Evolutionary conservation across 371 early-diverging fungal genomes (phyloP).

Genomic region (Lichtheimia ornata): DNA sequence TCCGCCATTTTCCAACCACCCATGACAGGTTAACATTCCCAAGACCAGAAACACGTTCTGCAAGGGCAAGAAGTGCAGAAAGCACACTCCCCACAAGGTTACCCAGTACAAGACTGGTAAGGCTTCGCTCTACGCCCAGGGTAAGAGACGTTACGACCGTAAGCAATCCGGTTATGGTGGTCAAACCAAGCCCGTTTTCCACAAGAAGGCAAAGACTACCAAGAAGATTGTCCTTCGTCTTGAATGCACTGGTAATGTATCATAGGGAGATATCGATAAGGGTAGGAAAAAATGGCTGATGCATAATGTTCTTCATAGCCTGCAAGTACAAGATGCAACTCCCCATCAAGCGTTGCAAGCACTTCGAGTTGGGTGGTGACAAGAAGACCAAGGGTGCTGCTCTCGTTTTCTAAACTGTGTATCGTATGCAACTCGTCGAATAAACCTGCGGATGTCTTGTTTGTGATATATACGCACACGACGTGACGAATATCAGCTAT

Average conservation of each 20-base stretch:
- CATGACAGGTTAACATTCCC: conserved; percentile 95
- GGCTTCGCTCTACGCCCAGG: conserved; percentile 97
- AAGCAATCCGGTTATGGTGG: conserved; percentile 98
- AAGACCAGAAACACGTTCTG: conserved; percentile 98
- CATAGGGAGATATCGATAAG: neutral
- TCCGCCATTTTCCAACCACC: conserved; percentile 98
- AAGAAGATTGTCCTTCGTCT: conserved; percentile 99
- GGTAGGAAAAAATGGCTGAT: conserved; percentile 3
- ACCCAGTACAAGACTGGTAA: conserved; percentile 99
- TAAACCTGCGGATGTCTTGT: no score
- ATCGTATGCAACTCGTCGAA: no score
- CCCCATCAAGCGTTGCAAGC: conserved; percentile 98
- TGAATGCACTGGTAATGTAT: conserved; percentile 81
- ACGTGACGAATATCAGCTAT: no score
- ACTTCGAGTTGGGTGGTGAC: conserved; percentile 99
- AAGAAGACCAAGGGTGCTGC: conserved; percentile 87
- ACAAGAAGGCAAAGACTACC: conserved; percentile 97
- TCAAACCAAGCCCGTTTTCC: conserved; percentile 99
- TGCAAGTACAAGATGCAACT: conserved; percentile 98
- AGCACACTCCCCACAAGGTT: conserved; percentile 99
- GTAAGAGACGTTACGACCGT: conserved; percentile 69
- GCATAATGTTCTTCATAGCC: conserved; percentile 18
- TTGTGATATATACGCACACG: no score
- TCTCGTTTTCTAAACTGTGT: conserved; percentile 65
- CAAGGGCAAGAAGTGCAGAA: conserved; percentile 94